phyloP scores from a whole-genome alignment of 2,329 filamentous ascomycete species.

The Cladosporium phlei region DNA sequence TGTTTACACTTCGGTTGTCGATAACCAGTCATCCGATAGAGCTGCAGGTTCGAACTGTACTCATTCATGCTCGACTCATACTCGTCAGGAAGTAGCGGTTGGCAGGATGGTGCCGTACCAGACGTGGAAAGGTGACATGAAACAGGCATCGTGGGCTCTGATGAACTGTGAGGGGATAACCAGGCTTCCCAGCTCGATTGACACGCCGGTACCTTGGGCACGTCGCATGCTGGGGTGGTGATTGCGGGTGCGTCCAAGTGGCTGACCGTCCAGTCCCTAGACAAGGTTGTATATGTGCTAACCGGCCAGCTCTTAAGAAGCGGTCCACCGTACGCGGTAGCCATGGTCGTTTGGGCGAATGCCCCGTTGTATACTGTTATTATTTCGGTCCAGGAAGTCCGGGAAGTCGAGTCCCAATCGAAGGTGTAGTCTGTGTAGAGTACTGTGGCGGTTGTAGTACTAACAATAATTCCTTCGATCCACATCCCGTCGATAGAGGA shows the following conservation, averaged over 20 bases:
- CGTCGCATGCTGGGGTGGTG: background rate
- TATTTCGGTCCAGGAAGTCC: background rate
- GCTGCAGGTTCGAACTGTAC: background rate
- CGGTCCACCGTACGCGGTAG: background rate
- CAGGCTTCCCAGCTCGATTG: conserved; percentile 6
- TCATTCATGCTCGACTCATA: too few relatives aligned
- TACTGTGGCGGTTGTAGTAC: background rate
- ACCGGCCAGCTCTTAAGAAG: too few relatives aligned
- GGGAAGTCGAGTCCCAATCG: background rate
- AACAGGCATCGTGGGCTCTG: background rate
- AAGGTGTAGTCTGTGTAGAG: background rate
- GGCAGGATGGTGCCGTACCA: background rate
- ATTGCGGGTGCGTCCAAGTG: too few relatives aligned
- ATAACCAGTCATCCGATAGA: background rate
- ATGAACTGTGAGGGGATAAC: background rate
- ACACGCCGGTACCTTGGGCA: conserved; percentile 2
- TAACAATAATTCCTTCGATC: too few relatives aligned
- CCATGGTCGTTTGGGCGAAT: background rate
- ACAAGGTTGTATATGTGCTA: background rate
- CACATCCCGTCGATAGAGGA: too few relatives aligned
- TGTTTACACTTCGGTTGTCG: background rate
- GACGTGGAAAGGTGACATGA: background rate
- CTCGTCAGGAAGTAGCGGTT: too few relatives aligned
- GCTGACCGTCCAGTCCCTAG: too few relatives aligned
- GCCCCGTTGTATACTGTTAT: background rate